Percentiles rank a stretch among this genome's conserved stretches.
These are phyloP conservation scores for Boletus barrowsii DNA, from an alignment of 768 basidiomycete species.

Conservation along the genomic window DNA sequence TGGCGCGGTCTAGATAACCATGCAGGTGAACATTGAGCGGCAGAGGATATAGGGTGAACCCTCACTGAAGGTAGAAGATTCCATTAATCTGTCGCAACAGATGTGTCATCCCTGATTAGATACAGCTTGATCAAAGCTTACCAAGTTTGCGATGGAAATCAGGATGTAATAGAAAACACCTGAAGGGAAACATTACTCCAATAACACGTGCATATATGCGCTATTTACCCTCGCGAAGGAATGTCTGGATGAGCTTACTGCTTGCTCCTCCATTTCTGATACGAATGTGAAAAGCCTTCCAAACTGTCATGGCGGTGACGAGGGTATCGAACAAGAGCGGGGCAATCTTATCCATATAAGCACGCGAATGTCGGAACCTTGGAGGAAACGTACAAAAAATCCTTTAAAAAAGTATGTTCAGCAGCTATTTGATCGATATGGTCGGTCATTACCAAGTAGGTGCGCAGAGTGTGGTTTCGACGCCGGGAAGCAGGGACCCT, in stretches of 20 bases:
- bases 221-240: slow-evolving; percentile 68
- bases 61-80: slow-evolving; percentile 82
- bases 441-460: slow-evolving; percentile 56
- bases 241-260: slow-evolving; percentile 79
- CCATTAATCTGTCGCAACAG: slow-evolving; percentile 56
- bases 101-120: slow-evolving; percentile 3
- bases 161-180: slow-evolving; percentile 83
- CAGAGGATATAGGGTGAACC: background rate
- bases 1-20: slow-evolving; percentile 60
- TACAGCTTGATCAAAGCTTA: slow-evolving; percentile 20
- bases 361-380: background rate
- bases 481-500: slow-evolving; percentile 75
- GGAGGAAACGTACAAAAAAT: slow-evolving; percentile 50
- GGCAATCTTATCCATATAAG: slow-evolving; percentile 54
- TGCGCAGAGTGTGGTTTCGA: slow-evolving; percentile 83
- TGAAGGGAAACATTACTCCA: slow-evolving; percentile 1
- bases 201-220: slow-evolving; percentile 1
- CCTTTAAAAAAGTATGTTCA: slow-evolving; percentile 32
- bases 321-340: slow-evolving; percentile 79
- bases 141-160: slow-evolving; percentile 83
- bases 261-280: slow-evolving; percentile 72
- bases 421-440: background rate
- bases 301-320: slow-evolving; percentile 76
- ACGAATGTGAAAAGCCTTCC: slow-evolving; percentile 75
- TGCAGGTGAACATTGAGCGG: slow-evolving; percentile 7